phyloP scores from a whole-genome alignment of 345 rosid species.

The Eutrema yunnanense region DNA sequence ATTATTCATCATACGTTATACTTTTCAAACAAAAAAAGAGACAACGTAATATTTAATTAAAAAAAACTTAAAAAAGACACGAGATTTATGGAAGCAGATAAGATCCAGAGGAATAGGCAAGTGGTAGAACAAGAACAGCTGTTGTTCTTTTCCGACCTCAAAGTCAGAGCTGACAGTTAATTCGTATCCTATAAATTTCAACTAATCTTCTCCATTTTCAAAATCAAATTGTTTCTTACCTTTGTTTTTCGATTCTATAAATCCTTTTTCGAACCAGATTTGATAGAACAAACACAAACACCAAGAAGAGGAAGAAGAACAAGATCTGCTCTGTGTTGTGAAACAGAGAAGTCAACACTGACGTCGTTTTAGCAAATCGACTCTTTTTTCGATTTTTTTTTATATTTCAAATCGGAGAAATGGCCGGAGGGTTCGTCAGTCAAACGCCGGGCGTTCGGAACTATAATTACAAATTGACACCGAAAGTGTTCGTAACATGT shows the following conservation, averaged over 20 bases:
- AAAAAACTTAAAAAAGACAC: slow-evolving; percentile 23
- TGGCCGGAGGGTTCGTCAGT: slow-evolving; percentile 48
- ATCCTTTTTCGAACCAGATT: neutral
- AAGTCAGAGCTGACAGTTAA: slow-evolving; percentile 22
- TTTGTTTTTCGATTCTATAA: neutral
- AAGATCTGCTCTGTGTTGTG: slow-evolving; percentile 9
- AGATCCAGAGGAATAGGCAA: slow-evolving; percentile 26
- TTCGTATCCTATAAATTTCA: slow-evolving; percentile 20
- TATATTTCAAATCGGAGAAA: neutral
- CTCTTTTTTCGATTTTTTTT: no score
- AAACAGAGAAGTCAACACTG: slow-evolving; percentile 18
- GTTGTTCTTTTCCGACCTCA: slow-evolving; percentile 6
- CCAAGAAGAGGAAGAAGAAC: neutral
- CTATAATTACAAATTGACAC: slow-evolving; percentile 54
- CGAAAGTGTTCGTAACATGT: slow-evolving; percentile 56
- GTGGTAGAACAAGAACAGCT: slow-evolving; percentile 23
- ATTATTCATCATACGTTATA: neutral
- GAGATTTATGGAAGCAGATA: slow-evolving; percentile 30
- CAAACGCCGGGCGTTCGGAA: slow-evolving; percentile 25
- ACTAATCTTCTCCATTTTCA: slow-evolving; percentile 8
- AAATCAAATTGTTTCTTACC: neutral
- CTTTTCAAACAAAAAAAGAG: neutral
- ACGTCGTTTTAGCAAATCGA: slow-evolving; percentile 5
- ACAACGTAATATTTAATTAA: neutral
- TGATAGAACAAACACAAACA: neutral